A percentile compares a stretch with the other conserved stretches of the same genome.
Evolutionary conservation across 495 filamentous ascomycete genomes (phyloP).

Genomic region (Penicillium canariense): DNA sequence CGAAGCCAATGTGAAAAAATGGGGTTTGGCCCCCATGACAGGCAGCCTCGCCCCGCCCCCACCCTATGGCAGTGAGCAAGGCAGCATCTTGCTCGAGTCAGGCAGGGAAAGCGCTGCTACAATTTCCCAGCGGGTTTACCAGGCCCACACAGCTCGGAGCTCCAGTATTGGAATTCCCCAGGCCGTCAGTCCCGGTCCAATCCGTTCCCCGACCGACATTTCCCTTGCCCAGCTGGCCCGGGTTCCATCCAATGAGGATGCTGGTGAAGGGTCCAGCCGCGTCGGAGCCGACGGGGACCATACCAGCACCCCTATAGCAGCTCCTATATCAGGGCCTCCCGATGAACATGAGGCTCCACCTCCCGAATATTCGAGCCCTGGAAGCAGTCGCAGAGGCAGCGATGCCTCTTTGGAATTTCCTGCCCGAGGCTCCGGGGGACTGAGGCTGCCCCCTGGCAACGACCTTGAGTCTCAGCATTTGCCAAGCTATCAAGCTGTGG

Average conservation of each 20-base stretch:
- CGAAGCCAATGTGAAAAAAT: conserved; percentile 99
- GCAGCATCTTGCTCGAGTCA: conserved; percentile 88
- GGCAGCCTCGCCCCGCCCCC: conserved; percentile 93
- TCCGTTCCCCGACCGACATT: conserved; percentile 93
- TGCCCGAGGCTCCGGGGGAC: conserved; percentile 2
- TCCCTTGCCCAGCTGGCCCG: conserved; percentile 78
- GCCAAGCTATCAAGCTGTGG: conserved; percentile 27
- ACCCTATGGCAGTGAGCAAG: conserved; percentile 94
- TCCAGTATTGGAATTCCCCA: conserved; percentile 61
- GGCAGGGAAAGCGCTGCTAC: conserved; percentile 64
- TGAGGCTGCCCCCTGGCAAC: conserved; percentile 41
- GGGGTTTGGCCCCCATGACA: conserved; percentile 94
- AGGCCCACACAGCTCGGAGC: conserved; percentile 44
- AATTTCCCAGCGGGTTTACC: conserved; percentile 56
- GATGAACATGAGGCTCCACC: conserved; percentile 44
- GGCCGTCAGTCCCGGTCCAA: conserved; percentile 83
- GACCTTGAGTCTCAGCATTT: conserved; percentile 12
- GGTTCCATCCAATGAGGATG: conserved; percentile 68
- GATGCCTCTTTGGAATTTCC: conserved; percentile 35
- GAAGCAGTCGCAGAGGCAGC: conserved; percentile 56
- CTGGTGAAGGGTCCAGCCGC: conserved; percentile 72
- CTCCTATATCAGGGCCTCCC: conserved; percentile 1
- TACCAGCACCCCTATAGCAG: neutral
- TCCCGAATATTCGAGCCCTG: conserved; percentile 74
- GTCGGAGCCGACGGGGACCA: conserved; percentile 37